A percentile compares a stretch with the other conserved stretches of the same genome.
Evolutionary conservation across 805 yeast species (phyloP).

Genomic region (Saccharomyces paradoxus): DNA sequence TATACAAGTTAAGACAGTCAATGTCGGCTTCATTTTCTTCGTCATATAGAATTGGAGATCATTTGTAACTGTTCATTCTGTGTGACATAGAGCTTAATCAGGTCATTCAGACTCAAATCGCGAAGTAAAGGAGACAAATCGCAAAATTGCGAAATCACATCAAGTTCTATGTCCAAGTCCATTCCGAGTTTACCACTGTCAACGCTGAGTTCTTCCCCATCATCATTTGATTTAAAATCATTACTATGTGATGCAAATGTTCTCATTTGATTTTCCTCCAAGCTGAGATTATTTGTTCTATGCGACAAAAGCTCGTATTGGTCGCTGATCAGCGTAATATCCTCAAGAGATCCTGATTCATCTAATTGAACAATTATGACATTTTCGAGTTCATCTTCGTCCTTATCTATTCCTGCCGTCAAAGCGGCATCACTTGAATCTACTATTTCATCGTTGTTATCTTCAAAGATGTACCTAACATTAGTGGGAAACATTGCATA

Average conservation of each 20-base stretch:
- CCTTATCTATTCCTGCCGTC: not conserved
- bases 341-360: constrained; percentile 10
- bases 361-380: constrained; percentile 21
- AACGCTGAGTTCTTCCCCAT: constrained; percentile 1
- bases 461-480: constrained; percentile 26
- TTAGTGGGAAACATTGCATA: constrained; percentile 24
- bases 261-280: not conserved
- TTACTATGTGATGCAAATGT: not conserved
- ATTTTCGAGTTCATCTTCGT: constrained; percentile 19
- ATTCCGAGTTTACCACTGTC: not conserved
- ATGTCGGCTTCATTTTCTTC: not conserved
- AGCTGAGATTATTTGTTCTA: constrained; percentile 1
- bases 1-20: not conserved
- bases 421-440: constrained; percentile 1
- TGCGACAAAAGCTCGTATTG: constrained; percentile 19
- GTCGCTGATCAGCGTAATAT: constrained; percentile 25
- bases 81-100: constrained; percentile 18
- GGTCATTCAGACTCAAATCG: constrained; percentile 15
- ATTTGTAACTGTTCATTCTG: constrained; percentile 24
- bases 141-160: constrained; percentile 24
- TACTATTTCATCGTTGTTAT: constrained; percentile 16
- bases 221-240: not conserved
- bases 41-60: constrained; percentile 14
- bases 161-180: constrained; percentile 14
- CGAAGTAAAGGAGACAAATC: constrained; percentile 10